These are phyloP conservation scores for Fomes fomentarius DNA, from an alignment of 1,284 basidiomycete species.

Conservation along the genomic window DNA sequence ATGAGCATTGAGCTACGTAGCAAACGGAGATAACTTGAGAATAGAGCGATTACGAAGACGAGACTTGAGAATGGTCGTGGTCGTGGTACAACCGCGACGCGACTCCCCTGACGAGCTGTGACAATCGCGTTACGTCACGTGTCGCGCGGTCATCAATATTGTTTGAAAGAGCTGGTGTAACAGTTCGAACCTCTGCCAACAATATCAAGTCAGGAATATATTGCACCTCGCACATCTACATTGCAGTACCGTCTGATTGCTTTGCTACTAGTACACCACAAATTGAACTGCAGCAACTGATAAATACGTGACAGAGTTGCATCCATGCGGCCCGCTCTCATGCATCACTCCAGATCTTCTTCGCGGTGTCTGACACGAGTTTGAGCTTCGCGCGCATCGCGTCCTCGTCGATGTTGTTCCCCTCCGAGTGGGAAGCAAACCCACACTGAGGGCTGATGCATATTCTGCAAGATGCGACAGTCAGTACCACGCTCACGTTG, in stretches of 20 bases:
- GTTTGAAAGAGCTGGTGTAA: no score
- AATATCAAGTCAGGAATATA: no score
- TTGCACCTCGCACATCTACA: background rate
- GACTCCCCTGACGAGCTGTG: background rate
- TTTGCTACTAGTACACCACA: background rate
- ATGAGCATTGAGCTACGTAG: constrained; percentile 29
- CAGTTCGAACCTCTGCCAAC: no score
- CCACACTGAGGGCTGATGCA: constrained; percentile 78
- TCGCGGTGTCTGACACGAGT: constrained; percentile 55
- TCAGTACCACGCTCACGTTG: background rate
- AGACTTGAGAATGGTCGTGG: background rate
- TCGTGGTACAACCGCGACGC: background rate
- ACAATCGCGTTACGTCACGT: background rate
- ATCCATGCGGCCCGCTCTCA: background rate
- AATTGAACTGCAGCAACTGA: no score
- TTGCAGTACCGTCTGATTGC: background rate
- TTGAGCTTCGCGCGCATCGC: constrained; percentile 54
- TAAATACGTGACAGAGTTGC: background rate
- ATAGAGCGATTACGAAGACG: background rate
- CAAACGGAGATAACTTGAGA: background rate
- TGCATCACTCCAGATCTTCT: background rate
- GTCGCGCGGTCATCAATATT: background rate
- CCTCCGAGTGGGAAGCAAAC: constrained; percentile 71
- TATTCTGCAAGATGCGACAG: constrained; percentile 42
- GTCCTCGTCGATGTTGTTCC: constrained; percentile 61